A percentile compares a stretch with the other conserved stretches of the same genome.
Evolutionary conservation across 1,284 basidiomycete species (phyloP).

Genomic region (Cystobasidium slooffiae): DNA sequence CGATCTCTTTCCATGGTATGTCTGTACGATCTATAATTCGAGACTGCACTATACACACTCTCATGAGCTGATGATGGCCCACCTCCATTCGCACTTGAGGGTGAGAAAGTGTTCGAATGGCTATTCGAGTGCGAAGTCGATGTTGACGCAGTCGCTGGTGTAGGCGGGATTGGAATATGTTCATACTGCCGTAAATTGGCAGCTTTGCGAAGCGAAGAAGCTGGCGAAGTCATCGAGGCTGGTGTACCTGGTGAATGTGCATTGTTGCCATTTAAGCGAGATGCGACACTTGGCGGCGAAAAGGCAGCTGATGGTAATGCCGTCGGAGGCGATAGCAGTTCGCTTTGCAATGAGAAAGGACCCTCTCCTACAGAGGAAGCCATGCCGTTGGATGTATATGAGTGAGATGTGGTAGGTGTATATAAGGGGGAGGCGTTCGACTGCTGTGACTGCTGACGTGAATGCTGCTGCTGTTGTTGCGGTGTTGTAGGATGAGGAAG

Average conservation of each 20-base stretch:
- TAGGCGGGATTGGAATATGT: conserved; percentile 38
- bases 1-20: conserved; percentile 43
- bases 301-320: background rate
- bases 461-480: background rate
- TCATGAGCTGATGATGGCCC: conserved; percentile 16
- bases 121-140: conserved; percentile 2
- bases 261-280: background rate
- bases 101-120: background rate
- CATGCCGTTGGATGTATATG: background rate
- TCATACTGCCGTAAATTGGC: conserved; percentile 25
- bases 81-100: background rate
- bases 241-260: background rate
- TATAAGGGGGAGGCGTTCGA: background rate
- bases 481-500: background rate
- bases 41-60: conserved; percentile 35
- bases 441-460: background rate
- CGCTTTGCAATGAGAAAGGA: background rate
- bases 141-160: conserved; percentile 16
- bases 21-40: conserved; percentile 41
- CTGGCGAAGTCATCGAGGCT: background rate
- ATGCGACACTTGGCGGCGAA: background rate
- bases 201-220: conserved; percentile 5
- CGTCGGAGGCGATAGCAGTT: background rate
- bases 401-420: background rate
- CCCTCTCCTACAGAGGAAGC: no score